Percentiles rank a stretch among this genome's conserved stretches.
Evolutionary conservation across 106 monocot genomes (phyloP).

Genomic region (Amphibolis antarctica): DNA sequence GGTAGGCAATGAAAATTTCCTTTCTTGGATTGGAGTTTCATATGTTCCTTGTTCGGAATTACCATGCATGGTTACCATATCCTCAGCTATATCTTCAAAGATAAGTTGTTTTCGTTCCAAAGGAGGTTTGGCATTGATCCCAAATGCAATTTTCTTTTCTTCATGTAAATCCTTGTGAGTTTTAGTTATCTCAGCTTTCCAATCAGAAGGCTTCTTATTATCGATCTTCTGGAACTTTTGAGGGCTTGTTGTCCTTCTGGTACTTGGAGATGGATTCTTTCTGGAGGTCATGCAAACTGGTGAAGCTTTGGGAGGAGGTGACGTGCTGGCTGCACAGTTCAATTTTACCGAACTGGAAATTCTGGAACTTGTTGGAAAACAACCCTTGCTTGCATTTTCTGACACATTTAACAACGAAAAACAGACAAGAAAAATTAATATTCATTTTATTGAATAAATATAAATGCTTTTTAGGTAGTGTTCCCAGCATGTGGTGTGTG

Average conservation of each 20-base stretch:
- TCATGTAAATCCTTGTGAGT: conserved; percentile 21
- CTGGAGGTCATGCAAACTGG: conserved; percentile 6
- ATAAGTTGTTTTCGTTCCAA: conserved; percentile 27
- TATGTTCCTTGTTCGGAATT: conserved; percentile 27
- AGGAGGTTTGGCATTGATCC: conserved; percentile 14
- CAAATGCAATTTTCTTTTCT: conserved; percentile 14
- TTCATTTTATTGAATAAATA: background rate
- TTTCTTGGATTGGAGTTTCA: conserved; percentile 43
- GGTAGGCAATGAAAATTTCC: conserved; percentile 21
- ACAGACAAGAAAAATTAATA: background rate
- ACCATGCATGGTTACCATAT: conserved; percentile 21
- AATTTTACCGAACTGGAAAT: too few species aligned
- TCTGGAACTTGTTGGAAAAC: background rate
- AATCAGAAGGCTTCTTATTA: conserved; percentile 27
- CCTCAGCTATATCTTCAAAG: conserved; percentile 36
- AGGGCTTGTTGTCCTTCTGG: conserved; percentile 19
- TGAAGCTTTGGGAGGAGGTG: conserved; percentile 34
- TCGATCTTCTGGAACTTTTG: conserved; percentile 21
- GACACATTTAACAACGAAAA: background rate
- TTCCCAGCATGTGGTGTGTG: too few species aligned
- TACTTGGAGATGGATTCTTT: conserved; percentile 15
- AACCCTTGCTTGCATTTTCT: background rate
- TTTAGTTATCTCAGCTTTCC: conserved; percentile 38
- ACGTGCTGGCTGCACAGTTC: background rate
- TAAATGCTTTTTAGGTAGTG: too few species aligned